These are phyloP conservation scores for Phytopythium boreale DNA, from an alignment of 352 stramenopile genomes.

Conservation along the genomic window DNA sequence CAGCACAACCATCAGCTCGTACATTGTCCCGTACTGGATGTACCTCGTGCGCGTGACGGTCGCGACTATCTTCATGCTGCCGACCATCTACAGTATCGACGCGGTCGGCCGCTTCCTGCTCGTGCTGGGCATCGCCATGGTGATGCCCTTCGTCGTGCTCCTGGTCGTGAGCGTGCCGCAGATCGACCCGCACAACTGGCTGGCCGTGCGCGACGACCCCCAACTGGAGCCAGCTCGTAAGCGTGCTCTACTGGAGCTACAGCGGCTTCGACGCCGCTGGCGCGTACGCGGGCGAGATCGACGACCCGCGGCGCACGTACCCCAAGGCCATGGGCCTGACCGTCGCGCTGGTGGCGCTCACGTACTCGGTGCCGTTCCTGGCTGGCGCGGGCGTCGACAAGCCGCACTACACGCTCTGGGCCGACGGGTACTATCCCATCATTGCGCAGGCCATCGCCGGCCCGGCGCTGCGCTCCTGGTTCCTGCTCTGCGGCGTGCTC, in stretches of 20 bases:
- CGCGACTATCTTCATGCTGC: constrained; percentile 69
- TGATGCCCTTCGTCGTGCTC: constrained; percentile 61
- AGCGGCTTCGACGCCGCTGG: constrained; percentile 73
- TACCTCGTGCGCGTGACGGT: constrained; percentile 50
- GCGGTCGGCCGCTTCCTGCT: constrained; percentile 62
- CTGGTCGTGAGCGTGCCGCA: constrained; percentile 47
- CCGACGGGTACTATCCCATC: constrained; percentile 71
- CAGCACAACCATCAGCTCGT: constrained; percentile 1
- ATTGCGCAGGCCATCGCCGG: constrained; percentile 66
- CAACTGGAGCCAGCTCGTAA: constrained; percentile 63
- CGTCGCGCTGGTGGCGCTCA: constrained; percentile 73
- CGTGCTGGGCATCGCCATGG: constrained; percentile 64
- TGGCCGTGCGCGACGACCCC: constrained; percentile 59
- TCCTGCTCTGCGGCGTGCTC: constrained; percentile 73
- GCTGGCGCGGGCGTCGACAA: constrained; percentile 66
- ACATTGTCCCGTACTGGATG: constrained; percentile 11
- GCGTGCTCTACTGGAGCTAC: constrained; percentile 83
- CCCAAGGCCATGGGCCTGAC: constrained; percentile 75
- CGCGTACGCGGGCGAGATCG: constrained; percentile 71
- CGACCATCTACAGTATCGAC: constrained; percentile 67
- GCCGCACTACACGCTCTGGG: constrained; percentile 71
- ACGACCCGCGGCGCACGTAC: constrained; percentile 67
- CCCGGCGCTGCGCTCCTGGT: constrained; percentile 69
- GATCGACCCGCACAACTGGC: constrained; percentile 67
- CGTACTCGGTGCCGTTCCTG: constrained; percentile 71